A percentile compares a stretch with the other conserved stretches of the same genome.
These are phyloP conservation scores for Filosporella fistucella DNA, from an alignment of 495 filamentous ascomycete genomes.

Conservation along the genomic window DNA sequence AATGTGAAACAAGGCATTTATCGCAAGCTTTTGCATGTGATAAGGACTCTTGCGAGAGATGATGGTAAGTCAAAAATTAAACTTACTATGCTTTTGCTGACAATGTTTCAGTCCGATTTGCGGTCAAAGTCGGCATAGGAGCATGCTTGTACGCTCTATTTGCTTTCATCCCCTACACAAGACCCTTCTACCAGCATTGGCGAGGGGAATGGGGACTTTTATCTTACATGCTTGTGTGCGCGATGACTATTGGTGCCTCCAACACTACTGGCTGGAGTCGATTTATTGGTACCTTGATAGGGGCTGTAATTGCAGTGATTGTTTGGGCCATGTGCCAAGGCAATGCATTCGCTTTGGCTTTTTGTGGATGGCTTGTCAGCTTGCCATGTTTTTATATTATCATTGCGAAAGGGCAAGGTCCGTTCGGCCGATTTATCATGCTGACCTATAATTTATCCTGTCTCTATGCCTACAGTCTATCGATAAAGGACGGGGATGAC, in stretches of 20 bases:
- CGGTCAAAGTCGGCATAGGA: constrained; percentile 87
- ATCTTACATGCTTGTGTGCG: constrained; percentile 97
- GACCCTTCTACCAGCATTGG: constrained; percentile 82
- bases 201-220: constrained; percentile 94
- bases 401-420: constrained; percentile 74
- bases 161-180: constrained; percentile 72
- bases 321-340: constrained; percentile 72
- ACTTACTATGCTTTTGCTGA: constrained; percentile 25
- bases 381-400: constrained; percentile 87
- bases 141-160: constrained; percentile 83
- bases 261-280: constrained; percentile 87
- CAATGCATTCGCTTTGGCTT: constrained; percentile 67
- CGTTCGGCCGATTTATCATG: constrained; percentile 87
- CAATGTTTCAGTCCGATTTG: constrained; percentile 50
- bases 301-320: constrained; percentile 67
- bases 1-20: constrained; percentile 31
- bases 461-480: constrained; percentile 88
- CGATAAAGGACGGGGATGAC: constrained; percentile 68
- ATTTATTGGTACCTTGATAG: constrained; percentile 83
- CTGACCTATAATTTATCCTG: constrained; percentile 97
- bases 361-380: constrained; percentile 76
- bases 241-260: constrained; percentile 92
- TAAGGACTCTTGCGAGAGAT: constrained; percentile 41
- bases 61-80: constrained; percentile 34
- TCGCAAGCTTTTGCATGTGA: constrained; percentile 30